phyloP scores from a whole-genome alignment of 176 grass and related monocot genomes.

The sorghum (Sorghum bicolor) region Sorghum_bicolor_NCBIv3 NC_012870.2:63246501-63247000 shows the following conservation, averaged over 20 bases:
- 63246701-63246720: background rate
- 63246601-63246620: background rate
- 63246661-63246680: background rate
- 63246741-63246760: background rate
- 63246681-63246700: background rate
- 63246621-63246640: background rate
- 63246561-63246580: background rate
- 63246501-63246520: background rate
- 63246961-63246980: background rate
- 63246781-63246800: slow-evolving; percentile 55
- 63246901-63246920: slow-evolving; percentile 29
- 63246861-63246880: slow-evolving; percentile 13
- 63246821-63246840: slow-evolving; percentile 55
- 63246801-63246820: slow-evolving; percentile 77
- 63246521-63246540: background rate
- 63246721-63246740: background rate
- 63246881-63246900: slow-evolving; percentile 13
- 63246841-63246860: background rate
- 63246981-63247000: background rate
- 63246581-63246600: background rate
- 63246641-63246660: background rate
- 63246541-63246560: background rate
- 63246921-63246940: slow-evolving; percentile 8
- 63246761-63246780: background rate
- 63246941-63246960: slow-evolving; percentile 9